Conservation (phyloP, 2,329 filamentous ascomycete genomes). For the Anthostomella pinea region DNA sequence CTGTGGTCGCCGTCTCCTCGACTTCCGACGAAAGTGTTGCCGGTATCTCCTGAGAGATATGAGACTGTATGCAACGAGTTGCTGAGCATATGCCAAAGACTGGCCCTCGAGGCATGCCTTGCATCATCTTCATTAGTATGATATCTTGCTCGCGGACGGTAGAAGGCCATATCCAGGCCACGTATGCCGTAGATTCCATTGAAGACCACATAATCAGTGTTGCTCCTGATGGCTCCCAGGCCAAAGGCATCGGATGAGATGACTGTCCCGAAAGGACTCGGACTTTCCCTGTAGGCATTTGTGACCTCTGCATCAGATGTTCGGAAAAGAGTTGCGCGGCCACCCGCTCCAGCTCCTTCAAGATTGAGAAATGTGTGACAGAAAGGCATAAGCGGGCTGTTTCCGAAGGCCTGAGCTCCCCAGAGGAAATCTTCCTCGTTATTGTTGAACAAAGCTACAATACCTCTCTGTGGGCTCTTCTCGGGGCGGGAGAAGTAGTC, state of each 20-base stretch:
- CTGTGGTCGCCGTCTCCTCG: conserved; percentile 53
- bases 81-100: conserved; percentile 94
- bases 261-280: conserved; percentile 80
- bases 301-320: conserved; percentile 86
- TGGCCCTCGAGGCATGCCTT: conserved; percentile 67
- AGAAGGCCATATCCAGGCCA: conserved; percentile 90
- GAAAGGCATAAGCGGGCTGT: conserved; percentile 76
- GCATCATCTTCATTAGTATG: conserved; percentile 89
- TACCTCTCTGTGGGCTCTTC: conserved; percentile 72
- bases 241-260: conserved; percentile 83
- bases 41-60: conserved; percentile 66
- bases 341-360: conserved; percentile 90
- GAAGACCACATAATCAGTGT: conserved; percentile 88
- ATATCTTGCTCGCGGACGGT: conserved; percentile 79
- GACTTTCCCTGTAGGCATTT: conserved; percentile 66
- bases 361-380: conserved; percentile 90
- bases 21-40: conserved; percentile 56
- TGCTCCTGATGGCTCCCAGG: conserved; percentile 72
- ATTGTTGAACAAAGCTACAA: conserved; percentile 89
- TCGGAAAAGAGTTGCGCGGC: conserved; percentile 82
- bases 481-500: conserved; percentile 75
- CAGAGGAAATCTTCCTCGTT: conserved; percentile 92
- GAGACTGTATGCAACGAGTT: conserved; percentile 73
- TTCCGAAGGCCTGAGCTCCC: conserved; percentile 79
- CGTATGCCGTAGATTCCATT: conserved; percentile 74